phyloP scores from a whole-genome alignment of 768 basidiomycete genomes.

The Boletellus ananiceps region DNA sequence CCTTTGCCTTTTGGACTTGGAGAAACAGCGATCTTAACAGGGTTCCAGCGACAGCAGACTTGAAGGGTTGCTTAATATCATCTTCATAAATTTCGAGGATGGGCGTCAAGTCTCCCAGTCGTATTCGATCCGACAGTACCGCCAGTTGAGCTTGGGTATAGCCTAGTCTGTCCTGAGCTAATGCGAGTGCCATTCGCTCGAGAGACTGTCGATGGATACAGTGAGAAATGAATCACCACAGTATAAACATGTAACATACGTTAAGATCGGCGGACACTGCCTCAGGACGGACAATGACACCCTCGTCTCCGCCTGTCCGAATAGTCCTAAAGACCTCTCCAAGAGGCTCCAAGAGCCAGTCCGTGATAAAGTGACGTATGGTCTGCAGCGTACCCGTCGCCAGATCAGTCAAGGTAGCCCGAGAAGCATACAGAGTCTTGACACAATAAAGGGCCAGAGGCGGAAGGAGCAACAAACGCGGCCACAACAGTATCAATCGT shows the following conservation, averaged over 20 bases:
- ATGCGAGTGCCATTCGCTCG: slow-evolving; percentile 85
- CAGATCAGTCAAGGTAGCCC: slow-evolving; percentile 52
- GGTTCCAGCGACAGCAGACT: slow-evolving; percentile 74
- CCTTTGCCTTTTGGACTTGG: slow-evolving; percentile 95
- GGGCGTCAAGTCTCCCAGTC: slow-evolving; percentile 79
- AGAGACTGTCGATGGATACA: slow-evolving; percentile 55
- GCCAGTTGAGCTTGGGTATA: slow-evolving; percentile 63
- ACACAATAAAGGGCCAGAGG: slow-evolving; percentile 54
- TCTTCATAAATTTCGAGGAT: slow-evolving; percentile 87
- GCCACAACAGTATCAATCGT: slow-evolving; percentile 71
- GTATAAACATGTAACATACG: slow-evolving; percentile 37
- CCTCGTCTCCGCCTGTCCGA: slow-evolving; percentile 70
- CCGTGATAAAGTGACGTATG: slow-evolving; percentile 62
- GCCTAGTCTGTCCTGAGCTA: slow-evolving; percentile 76
- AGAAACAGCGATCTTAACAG: slow-evolving; percentile 83
- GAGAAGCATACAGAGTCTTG: slow-evolving; percentile 52
- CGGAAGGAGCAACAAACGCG: slow-evolving; percentile 72
- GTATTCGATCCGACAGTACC: slow-evolving; percentile 59
- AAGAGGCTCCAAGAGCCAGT: slow-evolving; percentile 87
- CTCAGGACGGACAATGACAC: slow-evolving; percentile 71
- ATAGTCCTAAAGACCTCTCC: slow-evolving; percentile 79
- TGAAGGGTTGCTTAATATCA: slow-evolving; percentile 84
- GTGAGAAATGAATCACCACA: background rate
- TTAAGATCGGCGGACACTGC: slow-evolving; percentile 83
- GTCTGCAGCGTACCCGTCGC: slow-evolving; percentile 63